Evolutionary conservation across 2,329 filamentous ascomycete species (phyloP).

Genomic region (Alternaria triticina): DNA sequence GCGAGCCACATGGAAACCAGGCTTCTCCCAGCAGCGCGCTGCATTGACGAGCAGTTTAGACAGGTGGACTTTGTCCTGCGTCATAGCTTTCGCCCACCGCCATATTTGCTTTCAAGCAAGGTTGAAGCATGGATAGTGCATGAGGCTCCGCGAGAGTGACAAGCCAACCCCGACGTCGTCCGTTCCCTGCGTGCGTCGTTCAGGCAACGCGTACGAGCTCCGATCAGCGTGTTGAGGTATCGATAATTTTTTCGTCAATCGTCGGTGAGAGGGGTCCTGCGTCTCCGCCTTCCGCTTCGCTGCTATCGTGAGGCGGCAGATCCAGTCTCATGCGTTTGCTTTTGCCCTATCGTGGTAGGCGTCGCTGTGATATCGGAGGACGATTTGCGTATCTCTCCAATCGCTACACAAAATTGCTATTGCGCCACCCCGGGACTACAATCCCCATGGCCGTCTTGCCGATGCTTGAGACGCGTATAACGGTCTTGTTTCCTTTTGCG

Average conservation of each 20-base stretch:
- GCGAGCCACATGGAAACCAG: conserved; percentile 22
- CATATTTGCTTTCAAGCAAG: conserved; percentile 18
- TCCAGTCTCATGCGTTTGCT: conserved; percentile 12
- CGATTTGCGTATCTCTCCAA: conserved; percentile 7
- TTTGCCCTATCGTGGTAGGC: neutral
- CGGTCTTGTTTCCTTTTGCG: conserved; percentile 15
- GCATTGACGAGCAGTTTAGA: conserved; percentile 30
- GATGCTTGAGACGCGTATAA: conserved; percentile 5
- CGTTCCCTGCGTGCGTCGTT: conserved; percentile 6
- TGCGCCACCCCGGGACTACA: conserved; percentile 2
- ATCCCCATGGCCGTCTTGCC: conserved; percentile 8
- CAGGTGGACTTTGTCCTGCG: conserved; percentile 22
- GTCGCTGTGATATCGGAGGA: neutral
- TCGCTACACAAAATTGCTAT: neutral
- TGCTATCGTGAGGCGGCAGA: conserved; percentile 5
- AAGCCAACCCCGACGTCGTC: conserved; percentile 5
- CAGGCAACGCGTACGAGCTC: conserved; percentile 18
- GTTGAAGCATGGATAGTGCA: conserved; percentile 19
- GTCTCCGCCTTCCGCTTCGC: conserved; percentile 8
- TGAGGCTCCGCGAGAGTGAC: conserved; percentile 13
- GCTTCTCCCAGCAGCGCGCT: conserved; percentile 18
- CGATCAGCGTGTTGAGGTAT: neutral
- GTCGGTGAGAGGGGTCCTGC: conserved; percentile 5
- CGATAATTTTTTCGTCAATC: conserved; percentile 1
- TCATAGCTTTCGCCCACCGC: conserved; percentile 25